Percentiles rank a stretch among this genome's conserved stretches.
phyloP scores from a whole-genome alignment of 2,329 filamentous ascomycete genomes.

The Neopestalotiopsis rosae region DNA sequence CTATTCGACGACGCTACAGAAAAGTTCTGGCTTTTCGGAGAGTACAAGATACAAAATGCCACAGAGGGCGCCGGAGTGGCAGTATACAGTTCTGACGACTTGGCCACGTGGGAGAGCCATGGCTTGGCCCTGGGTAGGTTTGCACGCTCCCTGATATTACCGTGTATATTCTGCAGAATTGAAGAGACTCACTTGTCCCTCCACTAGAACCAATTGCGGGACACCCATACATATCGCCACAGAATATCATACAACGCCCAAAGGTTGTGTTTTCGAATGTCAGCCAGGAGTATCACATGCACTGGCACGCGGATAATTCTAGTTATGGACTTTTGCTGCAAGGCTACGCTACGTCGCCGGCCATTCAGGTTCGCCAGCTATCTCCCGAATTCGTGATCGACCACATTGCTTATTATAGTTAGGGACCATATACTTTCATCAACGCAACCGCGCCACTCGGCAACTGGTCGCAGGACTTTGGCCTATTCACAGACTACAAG shows the following conservation, averaged over 20 bases:
- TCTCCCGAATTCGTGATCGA: slow-evolving; percentile 19
- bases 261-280: slow-evolving; percentile 65
- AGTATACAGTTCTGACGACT: slow-evolving; percentile 65
- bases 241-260: slow-evolving; percentile 65
- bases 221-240: slow-evolving; percentile 58
- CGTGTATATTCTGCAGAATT: too few relatives aligned
- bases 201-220: slow-evolving; percentile 53
- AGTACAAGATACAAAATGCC: slow-evolving; percentile 64
- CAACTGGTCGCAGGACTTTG: slow-evolving; percentile 69
- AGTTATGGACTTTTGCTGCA: slow-evolving; percentile 62
- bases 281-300: slow-evolving; percentile 62
- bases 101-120: slow-evolving; percentile 63
- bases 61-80: slow-evolving; percentile 64
- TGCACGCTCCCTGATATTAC: background rate
- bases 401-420: slow-evolving; percentile 36
- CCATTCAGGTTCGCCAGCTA: background rate
- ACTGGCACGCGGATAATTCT: slow-evolving; percentile 66
- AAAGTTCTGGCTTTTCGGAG: slow-evolving; percentile 66
- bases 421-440: slow-evolving; percentile 59
- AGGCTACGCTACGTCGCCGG: slow-evolving; percentile 57
- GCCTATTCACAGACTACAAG: slow-evolving; percentile 65
- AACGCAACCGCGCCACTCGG: slow-evolving; percentile 60
- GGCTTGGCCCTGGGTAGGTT: slow-evolving; percentile 58
- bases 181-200: background rate
- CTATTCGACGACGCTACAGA: slow-evolving; percentile 55